Conservation (phyloP, 768 basidiomycete genomes). For the Inosperma sp. region DNA sequence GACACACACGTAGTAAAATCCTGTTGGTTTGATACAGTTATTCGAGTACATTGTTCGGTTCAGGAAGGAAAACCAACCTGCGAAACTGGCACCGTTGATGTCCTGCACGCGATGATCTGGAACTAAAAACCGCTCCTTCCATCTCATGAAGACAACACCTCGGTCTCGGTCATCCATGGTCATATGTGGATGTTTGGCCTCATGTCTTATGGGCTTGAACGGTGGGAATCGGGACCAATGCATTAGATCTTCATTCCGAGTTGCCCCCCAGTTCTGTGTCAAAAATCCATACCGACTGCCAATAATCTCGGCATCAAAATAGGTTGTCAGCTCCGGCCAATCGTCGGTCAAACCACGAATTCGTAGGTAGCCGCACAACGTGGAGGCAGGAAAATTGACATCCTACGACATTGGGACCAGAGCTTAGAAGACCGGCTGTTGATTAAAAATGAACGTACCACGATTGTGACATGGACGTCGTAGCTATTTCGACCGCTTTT, state of each 20-base stretch:
- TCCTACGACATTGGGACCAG: constrained; percentile 46
- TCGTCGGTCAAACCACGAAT: constrained; percentile 92
- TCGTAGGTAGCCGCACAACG: constrained; percentile 86
- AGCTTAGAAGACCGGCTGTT: constrained; percentile 8
- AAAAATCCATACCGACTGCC: constrained; percentile 87
- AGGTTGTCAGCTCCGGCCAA: constrained; percentile 94
- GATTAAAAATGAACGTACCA: constrained; percentile 51
- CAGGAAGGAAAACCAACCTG: constrained; percentile 51
- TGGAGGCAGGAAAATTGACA: constrained; percentile 82
- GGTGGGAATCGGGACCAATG: constrained; percentile 95
- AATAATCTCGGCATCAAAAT: constrained; percentile 95
- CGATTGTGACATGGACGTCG: constrained; percentile 88
- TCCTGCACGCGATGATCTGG: constrained; percentile 91
- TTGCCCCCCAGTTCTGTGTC: constrained; percentile 88
- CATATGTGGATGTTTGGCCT: constrained; percentile 72
- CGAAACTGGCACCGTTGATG: constrained; percentile 93
- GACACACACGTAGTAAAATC: constrained; percentile 94
- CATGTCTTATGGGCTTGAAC: constrained; percentile 75
- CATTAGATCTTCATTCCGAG: constrained; percentile 84
- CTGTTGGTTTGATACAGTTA: constrained; percentile 41
- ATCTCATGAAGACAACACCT: constrained; percentile 89
- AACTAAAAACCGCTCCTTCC: constrained; percentile 96
- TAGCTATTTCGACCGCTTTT: constrained; percentile 92
- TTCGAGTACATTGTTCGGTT: constrained; percentile 12
- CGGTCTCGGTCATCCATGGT: constrained; percentile 75